Percentiles rank a stretch among this genome's conserved stretches.
Evolutionary conservation across 768 basidiomycete species (phyloP).

Genomic region (Strobilomyces echinocephalus): DNA sequence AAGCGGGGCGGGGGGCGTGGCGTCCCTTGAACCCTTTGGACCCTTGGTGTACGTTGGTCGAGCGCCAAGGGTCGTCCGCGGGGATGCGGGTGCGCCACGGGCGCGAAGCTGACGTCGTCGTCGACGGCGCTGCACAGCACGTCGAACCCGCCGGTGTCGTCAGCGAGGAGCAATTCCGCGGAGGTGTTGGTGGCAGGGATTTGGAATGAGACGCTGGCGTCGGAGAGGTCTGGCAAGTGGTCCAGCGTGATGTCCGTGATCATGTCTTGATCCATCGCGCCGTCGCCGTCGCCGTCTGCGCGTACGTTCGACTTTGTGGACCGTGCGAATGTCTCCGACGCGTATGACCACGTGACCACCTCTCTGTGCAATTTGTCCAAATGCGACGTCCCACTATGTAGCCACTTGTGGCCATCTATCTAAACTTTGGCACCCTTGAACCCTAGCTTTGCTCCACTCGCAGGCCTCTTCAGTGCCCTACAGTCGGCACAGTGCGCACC

Average conservation of each 20-base stretch:
- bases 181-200: conserved; percentile 38
- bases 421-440: too few relatives aligned
- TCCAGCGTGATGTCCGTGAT: conserved; percentile 43
- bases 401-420: conserved; percentile 10
- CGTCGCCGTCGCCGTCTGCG: conserved; percentile 1
- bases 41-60: conserved; percentile 40
- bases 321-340: conserved; percentile 26
- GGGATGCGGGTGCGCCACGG: conserved; percentile 25
- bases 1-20: conserved; percentile 1
- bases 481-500: too few relatives aligned
- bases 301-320: conserved; percentile 4
- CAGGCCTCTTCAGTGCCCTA: background rate
- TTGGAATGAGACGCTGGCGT: conserved; percentile 41
- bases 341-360: conserved; percentile 9
- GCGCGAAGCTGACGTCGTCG: conserved; percentile 36
- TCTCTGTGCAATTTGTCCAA: background rate
- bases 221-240: conserved; percentile 53
- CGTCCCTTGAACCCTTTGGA: conserved; percentile 24
- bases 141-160: conserved; percentile 38
- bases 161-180: conserved; percentile 35
- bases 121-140: conserved; percentile 32
- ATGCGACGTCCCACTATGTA: conserved; percentile 7
- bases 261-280: conserved; percentile 19
- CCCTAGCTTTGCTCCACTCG: background rate
- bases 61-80: conserved; percentile 34